Percentiles rank a stretch among this genome's conserved stretches.
Conservation (phyloP, 2,329 filamentous ascomycete genomes). For the Furcasterigmium furcatum region DNA sequence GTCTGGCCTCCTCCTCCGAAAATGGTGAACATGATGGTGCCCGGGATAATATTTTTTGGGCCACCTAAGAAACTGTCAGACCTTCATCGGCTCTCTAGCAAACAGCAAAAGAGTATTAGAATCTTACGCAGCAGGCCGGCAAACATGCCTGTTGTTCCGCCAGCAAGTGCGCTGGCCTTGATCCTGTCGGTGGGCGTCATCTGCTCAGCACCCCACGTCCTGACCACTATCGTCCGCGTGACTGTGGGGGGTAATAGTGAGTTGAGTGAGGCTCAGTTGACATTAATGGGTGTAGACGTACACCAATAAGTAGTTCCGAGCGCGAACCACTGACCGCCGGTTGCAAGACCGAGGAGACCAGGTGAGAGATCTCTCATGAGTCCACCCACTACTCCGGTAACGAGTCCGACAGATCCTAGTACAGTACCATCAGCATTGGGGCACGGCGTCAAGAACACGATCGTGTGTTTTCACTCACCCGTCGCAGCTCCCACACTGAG, state of each 20-base stretch:
- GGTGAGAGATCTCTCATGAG: conserved; percentile 67
- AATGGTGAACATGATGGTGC: conserved; percentile 43
- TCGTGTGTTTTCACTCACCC: too few species aligned
- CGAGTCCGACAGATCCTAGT: conserved; percentile 39
- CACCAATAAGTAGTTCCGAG: conserved; percentile 77
- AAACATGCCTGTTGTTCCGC: conserved; percentile 63
- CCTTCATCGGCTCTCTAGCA: too few species aligned
- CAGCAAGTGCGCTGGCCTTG: conserved; percentile 67
- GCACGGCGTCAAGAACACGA: too few species aligned
- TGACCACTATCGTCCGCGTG: conserved; percentile 42
- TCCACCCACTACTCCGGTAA: conserved; percentile 67
- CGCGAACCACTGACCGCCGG: conserved; percentile 77
- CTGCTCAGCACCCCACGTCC: conserved; percentile 46
- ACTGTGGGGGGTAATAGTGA: conserved; percentile 33
- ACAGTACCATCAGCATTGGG: too few species aligned
- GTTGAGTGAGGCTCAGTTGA: conserved; percentile 7
- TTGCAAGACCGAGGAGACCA: conserved; percentile 66
- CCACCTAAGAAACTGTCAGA: too few species aligned
- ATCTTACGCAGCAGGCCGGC: conserved; percentile 52
- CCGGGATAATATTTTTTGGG: conserved; percentile 49
- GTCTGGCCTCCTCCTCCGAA: conserved; percentile 36
- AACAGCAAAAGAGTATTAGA: neutral
- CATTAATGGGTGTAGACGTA: conserved; percentile 30
- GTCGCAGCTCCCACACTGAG: conserved; percentile 57
- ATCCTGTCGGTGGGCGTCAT: conserved; percentile 58